Evolutionary conservation across 176 grass and related monocot genomes (phyloP), one percentile per base, ranked within the genome.

Genomic region (Alopecurus myosuroides): DNA sequence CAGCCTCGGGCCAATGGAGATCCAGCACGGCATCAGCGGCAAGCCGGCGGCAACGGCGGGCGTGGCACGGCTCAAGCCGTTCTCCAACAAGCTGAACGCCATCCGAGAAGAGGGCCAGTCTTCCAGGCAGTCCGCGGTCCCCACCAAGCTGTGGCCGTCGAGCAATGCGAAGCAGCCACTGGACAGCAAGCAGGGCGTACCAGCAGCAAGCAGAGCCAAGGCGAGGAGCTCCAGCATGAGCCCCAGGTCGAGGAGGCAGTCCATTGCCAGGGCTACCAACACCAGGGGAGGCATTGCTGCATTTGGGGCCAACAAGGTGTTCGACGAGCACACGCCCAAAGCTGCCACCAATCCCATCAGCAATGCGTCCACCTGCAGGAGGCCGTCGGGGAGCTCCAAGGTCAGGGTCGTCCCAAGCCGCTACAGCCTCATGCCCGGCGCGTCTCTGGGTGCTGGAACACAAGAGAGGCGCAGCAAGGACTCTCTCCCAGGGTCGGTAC

Each of bases 1-100:
- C 74, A 94, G 96, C 70, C 91, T 98, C 8, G 96, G 96, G 1
- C 91, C 96, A 1, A 15, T 92, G 84, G 93, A 95, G 87, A 98
- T 98, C 60, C 93, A 90, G 48, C 28, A 87, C 15, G 85, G 85
- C 70, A 6, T 83, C 80, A 41, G 15, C 77, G 34, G 84, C 76
- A 90, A 68, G 37, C 66, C 66, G 0, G 35, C 29, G 5, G 37
- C 63, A 0, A 15, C 7, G 1, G 37, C 46, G 4, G 22, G 6
- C 0, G 26, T 46, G 15, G 48, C 61, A 50, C 84, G 71, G 17
- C 78, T 7, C 48, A 88, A 79, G 42, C n/a, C 51, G 14, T 55
- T 68, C 88, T 17, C 53, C 83, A 82, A 23, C 50, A 88, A 82
- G 60, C 84, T 84, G 72, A 46, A 33, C 29, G 79, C 79, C 60